phyloP scores from a whole-genome alignment of 1,284 basidiomycete genomes.

The Austroboletus novae-zelandiae region DNA sequence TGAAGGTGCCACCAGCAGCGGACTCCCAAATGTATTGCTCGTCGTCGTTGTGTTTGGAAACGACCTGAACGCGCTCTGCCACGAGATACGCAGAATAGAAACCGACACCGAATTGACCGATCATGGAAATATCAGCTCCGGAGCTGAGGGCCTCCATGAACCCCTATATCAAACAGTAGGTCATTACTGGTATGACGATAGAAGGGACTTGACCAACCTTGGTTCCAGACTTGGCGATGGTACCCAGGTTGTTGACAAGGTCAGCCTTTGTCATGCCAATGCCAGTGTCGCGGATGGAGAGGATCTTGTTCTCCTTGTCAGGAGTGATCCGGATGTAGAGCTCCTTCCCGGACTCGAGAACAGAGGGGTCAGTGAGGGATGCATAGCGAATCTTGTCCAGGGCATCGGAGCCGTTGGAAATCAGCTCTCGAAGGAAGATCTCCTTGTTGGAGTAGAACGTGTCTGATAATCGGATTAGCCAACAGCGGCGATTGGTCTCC shows the following conservation, averaged over 20 bases:
- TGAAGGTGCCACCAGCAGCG: slow-evolving; percentile 98
- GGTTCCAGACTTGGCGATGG: slow-evolving; percentile 97
- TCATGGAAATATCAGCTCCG: slow-evolving; percentile 95
- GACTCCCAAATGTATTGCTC: slow-evolving; percentile 99
- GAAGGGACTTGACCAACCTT: slow-evolving; percentile 49
- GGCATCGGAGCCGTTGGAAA: slow-evolving; percentile 92
- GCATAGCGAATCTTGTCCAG: slow-evolving; percentile 97
- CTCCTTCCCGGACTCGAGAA: slow-evolving; percentile 85
- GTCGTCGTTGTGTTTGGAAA: slow-evolving; percentile 99
- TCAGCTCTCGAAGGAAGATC: slow-evolving; percentile 95
- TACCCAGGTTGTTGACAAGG: slow-evolving; percentile 99
- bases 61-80: slow-evolving; percentile 96
- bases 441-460: slow-evolving; percentile 99
- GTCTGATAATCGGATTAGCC: slow-evolving; percentile 46
- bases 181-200: slow-evolving; percentile 11
- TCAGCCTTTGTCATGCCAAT: slow-evolving; percentile 99
- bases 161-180: slow-evolving; percentile 52
- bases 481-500: neutral
- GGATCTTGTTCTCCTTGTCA: slow-evolving; percentile 94
- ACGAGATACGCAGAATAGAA: slow-evolving; percentile 99
- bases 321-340: slow-evolving; percentile 91
- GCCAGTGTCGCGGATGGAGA: slow-evolving; percentile 95
- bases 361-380: slow-evolving; percentile 87
- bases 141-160: slow-evolving; percentile 97
- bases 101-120: slow-evolving; percentile 97